These are phyloP conservation scores for Haplosporangium sp. DNA, from an alignment of 371 early-diverging fungal species.

Conservation along the genomic window DNA sequence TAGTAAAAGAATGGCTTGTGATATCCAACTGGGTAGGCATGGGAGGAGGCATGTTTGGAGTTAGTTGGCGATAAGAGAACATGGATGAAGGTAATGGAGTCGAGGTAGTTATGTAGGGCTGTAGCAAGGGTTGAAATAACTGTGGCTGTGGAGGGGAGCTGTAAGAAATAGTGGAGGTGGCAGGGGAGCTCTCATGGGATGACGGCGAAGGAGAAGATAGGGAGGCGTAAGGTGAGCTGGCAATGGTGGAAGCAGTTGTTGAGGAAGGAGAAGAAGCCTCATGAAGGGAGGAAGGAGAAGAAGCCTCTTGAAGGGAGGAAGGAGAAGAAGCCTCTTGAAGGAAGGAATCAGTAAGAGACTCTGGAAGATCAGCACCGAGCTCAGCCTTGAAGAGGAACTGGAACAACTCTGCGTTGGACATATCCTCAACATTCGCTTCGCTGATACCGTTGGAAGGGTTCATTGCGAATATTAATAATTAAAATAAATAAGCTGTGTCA, in stretches of 20 bases:
- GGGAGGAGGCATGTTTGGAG: constrained; percentile 47
- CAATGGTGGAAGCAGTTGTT: constrained; percentile 8
- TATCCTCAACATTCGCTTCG: constrained; percentile 37
- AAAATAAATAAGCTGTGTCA: no score
- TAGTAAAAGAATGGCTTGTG: neutral
- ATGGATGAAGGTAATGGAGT: constrained; percentile 9
- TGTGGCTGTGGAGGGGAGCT: constrained; percentile 24
- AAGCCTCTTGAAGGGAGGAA: constrained; percentile 4
- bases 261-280: constrained; percentile 27
- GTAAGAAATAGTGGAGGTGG: constrained; percentile 16
- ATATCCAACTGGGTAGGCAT: constrained; percentile 16
- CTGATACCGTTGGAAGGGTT: constrained; percentile 11
- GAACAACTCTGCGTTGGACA: constrained; percentile 51
- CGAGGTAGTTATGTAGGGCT: neutral
- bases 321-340: constrained; percentile 10
- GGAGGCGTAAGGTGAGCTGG: constrained; percentile 10
- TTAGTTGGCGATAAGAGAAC: constrained; percentile 38
- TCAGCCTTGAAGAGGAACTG: constrained; percentile 53
- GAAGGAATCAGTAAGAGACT: neutral
- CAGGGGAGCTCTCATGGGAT: constrained; percentile 12
- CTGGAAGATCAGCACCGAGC: constrained; percentile 27
- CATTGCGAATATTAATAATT: constrained; percentile 3
- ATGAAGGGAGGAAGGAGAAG: no score
- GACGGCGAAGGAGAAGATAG: constrained; percentile 9
- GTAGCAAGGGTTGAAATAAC: constrained; percentile 7